These are phyloP conservation scores for Aspergillus asperescens DNA, from an alignment of 495 filamentous ascomycete species.

Conservation along the genomic window DNA sequence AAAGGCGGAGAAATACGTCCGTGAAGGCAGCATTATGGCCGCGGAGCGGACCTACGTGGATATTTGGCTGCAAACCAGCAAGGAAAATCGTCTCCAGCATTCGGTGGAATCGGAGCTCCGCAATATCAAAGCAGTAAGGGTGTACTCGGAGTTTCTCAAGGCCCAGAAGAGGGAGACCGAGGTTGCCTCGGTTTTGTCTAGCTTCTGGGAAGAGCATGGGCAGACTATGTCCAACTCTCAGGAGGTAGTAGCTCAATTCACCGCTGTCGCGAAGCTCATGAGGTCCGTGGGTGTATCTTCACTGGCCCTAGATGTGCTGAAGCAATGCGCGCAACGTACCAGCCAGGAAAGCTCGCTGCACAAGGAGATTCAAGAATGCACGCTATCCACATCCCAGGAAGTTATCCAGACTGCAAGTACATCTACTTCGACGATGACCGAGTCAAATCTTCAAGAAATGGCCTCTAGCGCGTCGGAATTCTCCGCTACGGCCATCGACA, in stretches of 20 bases:
- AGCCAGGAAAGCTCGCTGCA: conserved; percentile 27
- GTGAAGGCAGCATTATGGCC: conserved; percentile 21
- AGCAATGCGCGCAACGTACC: conserved; percentile 29
- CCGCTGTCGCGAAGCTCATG: conserved; percentile 37
- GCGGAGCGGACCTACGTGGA: conserved; percentile 36
- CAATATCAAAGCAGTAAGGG: conserved; percentile 29
- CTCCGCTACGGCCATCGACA: conserved; percentile 24
- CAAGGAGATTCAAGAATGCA: conserved; percentile 31
- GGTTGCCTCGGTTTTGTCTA: conserved; percentile 33
- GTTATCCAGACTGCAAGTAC: conserved; percentile 27
- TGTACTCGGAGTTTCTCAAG: conserved; percentile 33
- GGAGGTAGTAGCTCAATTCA: conserved; percentile 24
- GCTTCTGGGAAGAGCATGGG: conserved; percentile 36
- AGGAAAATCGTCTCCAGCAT: conserved; percentile 26
- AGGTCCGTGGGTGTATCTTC: conserved; percentile 32
- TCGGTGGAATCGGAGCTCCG: conserved; percentile 31
- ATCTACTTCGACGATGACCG: conserved; percentile 26
- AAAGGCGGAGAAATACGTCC: conserved; percentile 19
- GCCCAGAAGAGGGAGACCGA: conserved; percentile 31
- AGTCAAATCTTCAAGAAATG: conserved; percentile 35
- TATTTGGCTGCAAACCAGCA: conserved; percentile 34
- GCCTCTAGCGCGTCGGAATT: conserved; percentile 25
- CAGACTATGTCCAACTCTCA: conserved; percentile 27
- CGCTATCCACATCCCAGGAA: conserved; percentile 22
- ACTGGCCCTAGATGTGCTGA: conserved; percentile 33